Conservation (phyloP, 805 yeast species). For the Cyberlindnera lachancei region DNA sequence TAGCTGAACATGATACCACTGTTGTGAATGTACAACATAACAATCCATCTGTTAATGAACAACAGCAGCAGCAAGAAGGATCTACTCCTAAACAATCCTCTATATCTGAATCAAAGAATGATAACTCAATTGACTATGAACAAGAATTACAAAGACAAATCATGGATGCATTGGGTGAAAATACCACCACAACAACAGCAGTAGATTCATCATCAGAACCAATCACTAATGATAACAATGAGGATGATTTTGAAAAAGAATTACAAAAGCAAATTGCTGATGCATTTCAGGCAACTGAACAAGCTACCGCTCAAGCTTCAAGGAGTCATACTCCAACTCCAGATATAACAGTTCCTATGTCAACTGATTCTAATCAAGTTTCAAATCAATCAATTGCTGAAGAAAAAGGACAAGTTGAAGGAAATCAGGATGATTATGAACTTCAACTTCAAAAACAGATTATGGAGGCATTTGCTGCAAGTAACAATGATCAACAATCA, state of each 20-base stretch:
- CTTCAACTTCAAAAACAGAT: slow-evolving; percentile 18
- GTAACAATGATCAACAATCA: slow-evolving; percentile 8
- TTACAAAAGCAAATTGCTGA: slow-evolving; percentile 18
- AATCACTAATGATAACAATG: neutral
- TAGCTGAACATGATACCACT: neutral
- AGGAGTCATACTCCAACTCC: neutral
- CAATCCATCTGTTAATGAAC: no score
- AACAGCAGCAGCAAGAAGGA: slow-evolving; percentile 2
- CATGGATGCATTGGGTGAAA: slow-evolving; percentile 15
- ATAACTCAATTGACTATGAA: slow-evolving; percentile 5
- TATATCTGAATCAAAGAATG: neutral
- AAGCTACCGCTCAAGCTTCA: neutral
- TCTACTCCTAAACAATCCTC: neutral
- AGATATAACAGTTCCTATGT: neutral
- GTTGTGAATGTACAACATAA: no score
- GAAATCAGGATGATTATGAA: slow-evolving; percentile 10
- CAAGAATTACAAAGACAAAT: slow-evolving; percentile 19
- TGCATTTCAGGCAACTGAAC: slow-evolving; percentile 6
- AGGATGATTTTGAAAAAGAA: slow-evolving; percentile 14
- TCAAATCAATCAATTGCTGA: neutral
- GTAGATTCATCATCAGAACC: slow-evolving; percentile 1
- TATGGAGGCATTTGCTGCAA: slow-evolving; percentile 18
- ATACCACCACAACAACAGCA: slow-evolving; percentile 2
- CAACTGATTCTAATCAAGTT: neutral
- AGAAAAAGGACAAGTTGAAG: neutral